Percentiles rank a stretch among this genome's conserved stretches.
phyloP scores from a whole-genome alignment of 352 stramenopile genomes.

The Sclerospora graminicola region DNA sequence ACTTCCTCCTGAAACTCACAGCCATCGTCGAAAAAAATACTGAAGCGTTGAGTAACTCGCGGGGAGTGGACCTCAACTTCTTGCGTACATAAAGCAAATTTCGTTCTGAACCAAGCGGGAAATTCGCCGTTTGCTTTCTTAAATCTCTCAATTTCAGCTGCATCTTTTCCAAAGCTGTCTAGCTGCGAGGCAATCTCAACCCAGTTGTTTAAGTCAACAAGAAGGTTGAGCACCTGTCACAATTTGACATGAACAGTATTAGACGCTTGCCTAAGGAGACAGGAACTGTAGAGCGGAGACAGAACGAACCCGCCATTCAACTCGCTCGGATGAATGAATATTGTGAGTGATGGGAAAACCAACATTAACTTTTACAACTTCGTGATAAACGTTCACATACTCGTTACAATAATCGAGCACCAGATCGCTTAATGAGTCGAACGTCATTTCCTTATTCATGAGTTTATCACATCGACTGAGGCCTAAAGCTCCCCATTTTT shows the following conservation, averaged over 20 bases:
- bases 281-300: neutral
- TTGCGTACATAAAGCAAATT: constrained; percentile 49
- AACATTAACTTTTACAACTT: constrained; percentile 68
- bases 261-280: no score
- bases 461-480: constrained; percentile 75
- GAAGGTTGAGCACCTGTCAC: constrained; percentile 54
- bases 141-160: constrained; percentile 50
- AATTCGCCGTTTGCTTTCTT: constrained; percentile 52
- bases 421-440: constrained; percentile 64
- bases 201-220: constrained; percentile 33
- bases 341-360: constrained; percentile 79
- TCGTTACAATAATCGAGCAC: constrained; percentile 56
- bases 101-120: constrained; percentile 44
- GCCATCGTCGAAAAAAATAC: constrained; percentile 18
- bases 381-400: constrained; percentile 56
- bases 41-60: constrained; percentile 23
- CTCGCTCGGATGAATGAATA: constrained; percentile 81
- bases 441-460: constrained; percentile 82
- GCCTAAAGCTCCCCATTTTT: constrained; percentile 76
- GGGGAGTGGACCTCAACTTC: constrained; percentile 42
- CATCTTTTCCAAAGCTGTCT: constrained; percentile 61
- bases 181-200: constrained; percentile 44
- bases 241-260: neutral
- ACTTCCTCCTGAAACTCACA: constrained; percentile 15
- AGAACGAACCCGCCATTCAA: constrained; percentile 67